phyloP scores from a whole-genome alignment of 2,329 filamentous ascomycete genomes.

The Didymella segeticola region DNA sequence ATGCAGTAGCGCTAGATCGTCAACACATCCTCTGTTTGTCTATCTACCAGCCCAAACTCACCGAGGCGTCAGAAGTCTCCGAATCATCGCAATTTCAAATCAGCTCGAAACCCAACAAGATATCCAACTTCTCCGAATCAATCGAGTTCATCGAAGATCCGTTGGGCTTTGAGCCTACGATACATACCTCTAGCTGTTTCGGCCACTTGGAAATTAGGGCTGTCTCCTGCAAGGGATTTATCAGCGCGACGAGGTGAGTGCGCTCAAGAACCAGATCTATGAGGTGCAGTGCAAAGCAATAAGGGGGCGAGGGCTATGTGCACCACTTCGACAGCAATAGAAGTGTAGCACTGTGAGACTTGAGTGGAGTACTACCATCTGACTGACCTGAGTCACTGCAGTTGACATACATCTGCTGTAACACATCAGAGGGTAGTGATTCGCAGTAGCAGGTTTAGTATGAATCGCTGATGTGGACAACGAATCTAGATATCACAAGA shows the following conservation, averaged over 20 bases:
- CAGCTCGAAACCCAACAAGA: conserved; percentile 55
- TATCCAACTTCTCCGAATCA: conserved; percentile 44
- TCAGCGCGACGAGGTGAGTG: conserved; percentile 53
- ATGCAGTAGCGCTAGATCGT: conserved; percentile 66
- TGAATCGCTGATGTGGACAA: conserved; percentile 36
- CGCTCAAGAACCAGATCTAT: conserved; percentile 60
- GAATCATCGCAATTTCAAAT: too few species aligned
- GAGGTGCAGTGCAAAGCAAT: conserved; percentile 61
- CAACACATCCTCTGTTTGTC: conserved; percentile 62
- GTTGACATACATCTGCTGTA: conserved; percentile 66
- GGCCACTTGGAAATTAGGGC: too few species aligned
- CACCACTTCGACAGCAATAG: conserved; percentile 68
- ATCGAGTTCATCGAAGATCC: conserved; percentile 56
- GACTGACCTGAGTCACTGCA: conserved; percentile 67
- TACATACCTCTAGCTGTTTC: too few species aligned
- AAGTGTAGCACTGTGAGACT: conserved; percentile 69
- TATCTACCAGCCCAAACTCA: too few species aligned
- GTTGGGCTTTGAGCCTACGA: too few species aligned
- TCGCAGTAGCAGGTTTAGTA: conserved; percentile 61
- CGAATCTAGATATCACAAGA: background rate
- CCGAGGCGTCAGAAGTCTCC: too few species aligned
- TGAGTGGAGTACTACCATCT: conserved; percentile 64
- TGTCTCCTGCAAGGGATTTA: conserved; percentile 65
- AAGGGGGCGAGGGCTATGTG: conserved; percentile 60
- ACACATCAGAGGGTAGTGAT: conserved; percentile 64